Base-by-base conservation (phyloP, 305 asterid species). In the Salvia sclarea region DNA sequence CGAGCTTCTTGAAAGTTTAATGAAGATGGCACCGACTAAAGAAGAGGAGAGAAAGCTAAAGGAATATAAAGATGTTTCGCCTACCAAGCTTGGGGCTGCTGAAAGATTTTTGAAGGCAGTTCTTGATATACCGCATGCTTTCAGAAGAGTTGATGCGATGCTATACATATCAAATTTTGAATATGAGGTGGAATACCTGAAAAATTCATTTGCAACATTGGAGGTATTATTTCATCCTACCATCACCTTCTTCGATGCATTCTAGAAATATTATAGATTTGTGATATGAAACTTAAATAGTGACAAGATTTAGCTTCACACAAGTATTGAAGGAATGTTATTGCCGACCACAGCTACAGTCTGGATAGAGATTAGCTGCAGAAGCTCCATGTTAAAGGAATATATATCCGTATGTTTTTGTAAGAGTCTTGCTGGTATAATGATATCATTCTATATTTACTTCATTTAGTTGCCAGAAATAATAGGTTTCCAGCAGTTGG, bases 11-110 rank as follows among this genome's bases (percentile, higher is more conserved):
- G 97, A 94, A 83, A 87, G 90, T 84, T 85, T 94, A 75, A 72
- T 91, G 85, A 91, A 87, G 84, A 91, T 94, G 99, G 91, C 90
- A 75, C 98, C 98, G 37, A 83, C 92, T 10, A 87, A 91, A 79
- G 98, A 93, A 78, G 98, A 91, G 66, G 96, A 93, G 83, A 81
- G 92, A 21, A 93, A 90, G 69, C 85, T 93, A 30, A 88, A 81
- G 69, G 96, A 85, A 25, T 86, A 81, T 67, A 80, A 79, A 74
- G 99, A 91, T 38, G 86, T 73, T 78, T 91, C 97, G 41, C 96
- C 96, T 13, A 8, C 82, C 69, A 91, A 87, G 85, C 95, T 91
- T 49, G 97, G 99, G 65, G 79, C 92, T 50, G 97, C 99, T 6
- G 99, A 91, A 84, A 83, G 86, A 40, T 94, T 94, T 78, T 68